Evolutionary conservation across 2,329 filamentous ascomycete genomes (phyloP).

Genomic region (Cladophialophora exuberans): DNA sequence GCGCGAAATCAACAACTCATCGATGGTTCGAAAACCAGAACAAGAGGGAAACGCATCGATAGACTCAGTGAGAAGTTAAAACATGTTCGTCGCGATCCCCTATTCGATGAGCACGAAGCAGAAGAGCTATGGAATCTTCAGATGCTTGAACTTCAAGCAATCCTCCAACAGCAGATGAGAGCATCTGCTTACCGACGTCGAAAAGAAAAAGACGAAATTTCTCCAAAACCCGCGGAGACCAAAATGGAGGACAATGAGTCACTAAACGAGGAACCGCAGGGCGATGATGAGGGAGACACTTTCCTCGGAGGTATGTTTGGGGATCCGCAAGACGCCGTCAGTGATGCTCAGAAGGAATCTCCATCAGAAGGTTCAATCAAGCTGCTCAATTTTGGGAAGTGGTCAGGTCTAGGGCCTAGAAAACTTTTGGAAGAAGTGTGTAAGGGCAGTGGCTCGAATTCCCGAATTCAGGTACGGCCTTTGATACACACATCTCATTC

Average conservation of each 20-base stretch:
- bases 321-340: conserved; percentile 37
- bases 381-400: conserved; percentile 83
- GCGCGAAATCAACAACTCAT: conserved; percentile 54
- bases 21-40: conserved; percentile 45
- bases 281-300: conserved; percentile 45
- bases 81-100: conserved; percentile 74
- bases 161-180: conserved; percentile 43
- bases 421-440: conserved; percentile 85
- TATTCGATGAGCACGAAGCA: conserved; percentile 71
- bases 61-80: conserved; percentile 70
- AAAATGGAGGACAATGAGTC: conserved; percentile 39
- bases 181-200: conserved; percentile 38
- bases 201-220: conserved; percentile 8
- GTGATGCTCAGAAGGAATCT: conserved; percentile 3
- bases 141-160: conserved; percentile 62
- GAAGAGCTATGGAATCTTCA: conserved; percentile 67
- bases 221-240: not conserved
- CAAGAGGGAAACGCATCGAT: conserved; percentile 61
- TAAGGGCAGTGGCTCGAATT: conserved; percentile 71
- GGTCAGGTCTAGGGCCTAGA: conserved; percentile 74
- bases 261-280: conserved; percentile 31
- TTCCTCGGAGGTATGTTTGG: conserved; percentile 63
- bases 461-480: conserved; percentile 67
- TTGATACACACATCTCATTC: conserved; percentile 76
- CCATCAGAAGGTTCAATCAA: conserved; percentile 56